Conservation (phyloP, 495 filamentous ascomycete genomes). For the Neurospora sp. region DNA sequence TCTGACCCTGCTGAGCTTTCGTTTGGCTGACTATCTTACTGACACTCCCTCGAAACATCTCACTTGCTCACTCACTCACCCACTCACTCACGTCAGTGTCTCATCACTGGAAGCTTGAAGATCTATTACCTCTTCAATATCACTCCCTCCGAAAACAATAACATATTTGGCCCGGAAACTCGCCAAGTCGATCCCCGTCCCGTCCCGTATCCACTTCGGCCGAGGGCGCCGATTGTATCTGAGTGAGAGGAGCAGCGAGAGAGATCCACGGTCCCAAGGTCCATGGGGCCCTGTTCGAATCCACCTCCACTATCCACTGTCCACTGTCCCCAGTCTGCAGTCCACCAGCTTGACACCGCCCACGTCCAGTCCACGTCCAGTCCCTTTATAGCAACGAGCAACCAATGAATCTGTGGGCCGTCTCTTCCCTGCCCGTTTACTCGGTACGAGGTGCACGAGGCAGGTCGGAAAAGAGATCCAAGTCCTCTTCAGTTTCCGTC, state of each 20-base stretch:
- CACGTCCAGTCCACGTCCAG: neutral
- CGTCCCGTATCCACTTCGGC: neutral
- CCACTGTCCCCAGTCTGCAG: neutral
- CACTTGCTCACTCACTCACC: neutral
- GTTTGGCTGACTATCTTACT: neutral
- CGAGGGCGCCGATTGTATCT: neutral
- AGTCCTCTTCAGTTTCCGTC: slow-evolving; percentile 1
- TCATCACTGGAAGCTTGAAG: neutral
- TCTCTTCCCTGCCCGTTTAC: slow-evolving; percentile 23
- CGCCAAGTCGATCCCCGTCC: neutral
- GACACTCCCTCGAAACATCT: neutral
- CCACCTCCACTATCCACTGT: neutral
- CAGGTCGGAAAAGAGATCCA: slow-evolving; percentile 15
- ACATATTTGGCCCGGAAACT: neutral
- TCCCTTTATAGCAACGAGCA: slow-evolving; percentile 4
- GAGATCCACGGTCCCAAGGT: neutral
- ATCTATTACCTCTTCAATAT: neutral
- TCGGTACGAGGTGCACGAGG: slow-evolving; percentile 12
- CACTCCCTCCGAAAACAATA: neutral
- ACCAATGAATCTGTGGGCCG: slow-evolving; percentile 27
- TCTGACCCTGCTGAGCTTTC: neutral
- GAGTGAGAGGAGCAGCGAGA: neutral
- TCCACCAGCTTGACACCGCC: slow-evolving; percentile 3
- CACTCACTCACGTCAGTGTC: neutral
- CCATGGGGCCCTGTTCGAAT: neutral